Conservation (phyloP, 768 basidiomycete genomes). For the Boletus patriciae region DNA sequence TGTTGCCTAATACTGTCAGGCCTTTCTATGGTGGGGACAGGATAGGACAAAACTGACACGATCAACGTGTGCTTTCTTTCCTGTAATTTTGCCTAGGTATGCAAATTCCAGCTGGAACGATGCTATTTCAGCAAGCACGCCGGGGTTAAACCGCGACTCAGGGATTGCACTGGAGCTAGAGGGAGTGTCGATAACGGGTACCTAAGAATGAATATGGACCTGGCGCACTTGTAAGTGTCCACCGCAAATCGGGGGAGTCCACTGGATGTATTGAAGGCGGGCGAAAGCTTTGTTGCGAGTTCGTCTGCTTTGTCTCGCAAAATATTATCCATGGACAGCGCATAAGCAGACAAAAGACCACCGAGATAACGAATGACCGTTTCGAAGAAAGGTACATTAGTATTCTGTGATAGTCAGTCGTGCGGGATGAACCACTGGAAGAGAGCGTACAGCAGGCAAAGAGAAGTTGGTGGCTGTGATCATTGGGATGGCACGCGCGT, state of each 20-base stretch:
- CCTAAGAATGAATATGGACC: neutral
- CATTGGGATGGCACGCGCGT: conserved; percentile 56
- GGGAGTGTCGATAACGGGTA: neutral
- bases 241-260: conserved; percentile 74
- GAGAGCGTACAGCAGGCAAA: conserved; percentile 39
- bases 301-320: conserved; percentile 74
- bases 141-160: conserved; percentile 34
- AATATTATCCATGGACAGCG: conserved; percentile 62
- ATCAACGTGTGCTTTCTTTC: conserved; percentile 60
- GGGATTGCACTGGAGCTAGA: conserved; percentile 4
- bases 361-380: conserved; percentile 90
- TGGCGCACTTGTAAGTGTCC: conserved; percentile 57
- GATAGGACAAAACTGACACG: conserved; percentile 40
- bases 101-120: conserved; percentile 83
- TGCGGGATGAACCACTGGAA: neutral
- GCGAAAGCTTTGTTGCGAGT: conserved; percentile 69
- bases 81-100: conserved; percentile 78
- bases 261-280: conserved; percentile 65
- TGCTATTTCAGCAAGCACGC: conserved; percentile 74
- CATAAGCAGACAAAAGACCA: conserved; percentile 81
- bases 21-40: neutral
- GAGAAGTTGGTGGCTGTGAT: conserved; percentile 52
- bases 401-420: conserved; percentile 23
- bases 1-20: conserved; percentile 39
- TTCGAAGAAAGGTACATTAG: conserved; percentile 65